A percentile compares a stretch with the other conserved stretches of the same genome.
These are phyloP conservation scores for Sporisorium exsertum DNA, from an alignment of 1,284 basidiomycete species.

Conservation along the genomic window DNA sequence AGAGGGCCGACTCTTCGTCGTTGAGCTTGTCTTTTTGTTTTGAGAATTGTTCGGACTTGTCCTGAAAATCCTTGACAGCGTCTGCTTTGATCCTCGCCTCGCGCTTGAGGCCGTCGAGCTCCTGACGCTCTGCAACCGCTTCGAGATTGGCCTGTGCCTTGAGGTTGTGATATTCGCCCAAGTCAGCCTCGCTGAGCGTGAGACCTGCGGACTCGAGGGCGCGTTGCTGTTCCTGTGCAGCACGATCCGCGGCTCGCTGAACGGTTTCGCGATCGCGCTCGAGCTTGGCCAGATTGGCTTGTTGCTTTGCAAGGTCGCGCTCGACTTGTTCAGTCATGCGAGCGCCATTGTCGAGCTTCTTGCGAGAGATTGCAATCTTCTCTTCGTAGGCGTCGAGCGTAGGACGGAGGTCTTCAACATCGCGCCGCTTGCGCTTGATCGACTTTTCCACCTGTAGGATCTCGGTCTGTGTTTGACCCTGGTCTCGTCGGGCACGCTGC, in stretches of 20 bases:
- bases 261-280: constrained; percentile 80
- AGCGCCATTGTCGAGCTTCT: constrained; percentile 80
- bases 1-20: constrained; percentile 75
- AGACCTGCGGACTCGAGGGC: constrained; percentile 79
- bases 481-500: constrained; percentile 54
- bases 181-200: constrained; percentile 82
- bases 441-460: constrained; percentile 51
- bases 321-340: constrained; percentile 77
- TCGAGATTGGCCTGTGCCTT: constrained; percentile 78
- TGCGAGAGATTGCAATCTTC: constrained; percentile 84
- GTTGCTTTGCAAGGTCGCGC: constrained; percentile 78
- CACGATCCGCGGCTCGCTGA: constrained; percentile 53
- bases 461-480: constrained; percentile 53
- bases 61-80: constrained; percentile 73
- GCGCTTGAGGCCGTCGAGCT: constrained; percentile 82
- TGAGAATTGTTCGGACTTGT: constrained; percentile 77
- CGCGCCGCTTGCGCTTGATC: constrained; percentile 47
- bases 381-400: constrained; percentile 76
- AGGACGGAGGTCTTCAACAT: constrained; percentile 53
- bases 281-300: constrained; percentile 76
- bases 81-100: constrained; percentile 82
- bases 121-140: constrained; percentile 87
- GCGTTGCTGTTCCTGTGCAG: constrained; percentile 79
- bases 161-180: constrained; percentile 82
- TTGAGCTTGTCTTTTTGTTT: constrained; percentile 76